Evolutionary conservation across 371 early-diverging fungal species (phyloP).

Genomic region (Circinella minor): DNA sequence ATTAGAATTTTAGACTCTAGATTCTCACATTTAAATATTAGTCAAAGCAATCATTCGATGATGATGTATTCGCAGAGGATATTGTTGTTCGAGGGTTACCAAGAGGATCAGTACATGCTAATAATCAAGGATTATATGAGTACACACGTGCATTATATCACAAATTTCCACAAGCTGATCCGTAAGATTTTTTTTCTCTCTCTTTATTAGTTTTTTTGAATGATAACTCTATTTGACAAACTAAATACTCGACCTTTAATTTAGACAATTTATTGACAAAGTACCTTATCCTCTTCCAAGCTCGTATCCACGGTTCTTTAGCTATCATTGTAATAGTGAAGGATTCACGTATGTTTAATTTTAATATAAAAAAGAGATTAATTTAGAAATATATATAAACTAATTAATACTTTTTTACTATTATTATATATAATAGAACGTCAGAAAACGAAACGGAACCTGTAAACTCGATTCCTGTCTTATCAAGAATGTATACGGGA

Average conservation of each 20-base stretch:
- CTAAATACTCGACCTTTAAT: not conserved
- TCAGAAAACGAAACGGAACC: not conserved
- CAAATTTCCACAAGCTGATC: slow-evolving; percentile 27
- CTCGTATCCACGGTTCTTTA: slow-evolving; percentile 45
- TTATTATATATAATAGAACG: not conserved
- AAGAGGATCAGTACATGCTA: slow-evolving; percentile 1
- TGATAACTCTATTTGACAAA: too few relatives aligned
- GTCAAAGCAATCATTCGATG: not conserved
- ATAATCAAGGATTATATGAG: slow-evolving; percentile 12
- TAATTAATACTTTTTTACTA: too few relatives aligned
- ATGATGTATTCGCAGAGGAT: slow-evolving; percentile 35
- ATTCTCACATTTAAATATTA: not conserved
- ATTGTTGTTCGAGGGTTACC: slow-evolving; percentile 42
- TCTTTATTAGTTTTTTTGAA: too few relatives aligned
- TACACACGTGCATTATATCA: slow-evolving; percentile 24
- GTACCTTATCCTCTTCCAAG: slow-evolving; percentile 41
- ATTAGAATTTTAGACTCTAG: not conserved
- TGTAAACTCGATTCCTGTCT: slow-evolving; percentile 32
- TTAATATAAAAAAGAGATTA: not conserved
- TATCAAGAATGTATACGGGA: slow-evolving; percentile 50
- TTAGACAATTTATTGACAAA: slow-evolving; percentile 19
- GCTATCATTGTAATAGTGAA: slow-evolving; percentile 8
- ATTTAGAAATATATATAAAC: too few relatives aligned
- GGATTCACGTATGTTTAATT: slow-evolving; percentile 27
- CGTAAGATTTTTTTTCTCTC: slow-evolving; percentile 6